phyloP scores from a whole-genome alignment of 169 alveolate species.

The Babesia caballi region DNA sequence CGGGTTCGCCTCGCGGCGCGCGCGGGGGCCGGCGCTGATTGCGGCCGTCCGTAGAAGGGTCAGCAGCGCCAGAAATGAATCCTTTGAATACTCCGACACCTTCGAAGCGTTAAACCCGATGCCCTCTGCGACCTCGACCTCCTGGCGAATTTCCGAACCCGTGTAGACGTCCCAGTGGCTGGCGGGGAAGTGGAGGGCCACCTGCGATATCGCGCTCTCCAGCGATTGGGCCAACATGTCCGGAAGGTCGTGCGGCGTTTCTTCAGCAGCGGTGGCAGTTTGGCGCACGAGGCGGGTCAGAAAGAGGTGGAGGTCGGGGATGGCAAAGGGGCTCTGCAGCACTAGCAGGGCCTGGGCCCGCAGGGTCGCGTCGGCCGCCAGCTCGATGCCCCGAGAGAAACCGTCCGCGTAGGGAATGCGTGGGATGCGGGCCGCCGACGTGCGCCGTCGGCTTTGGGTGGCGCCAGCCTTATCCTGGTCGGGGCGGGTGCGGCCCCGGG shows the following conservation, averaged over 20 bases:
- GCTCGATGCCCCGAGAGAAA: neutral
- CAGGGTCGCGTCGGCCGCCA: conserved; percentile 1
- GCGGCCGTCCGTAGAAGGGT: neutral
- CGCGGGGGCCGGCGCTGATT: neutral
- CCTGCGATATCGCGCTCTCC: neutral
- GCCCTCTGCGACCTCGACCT: neutral
- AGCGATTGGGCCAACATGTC: neutral
- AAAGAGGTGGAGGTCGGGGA: conserved; percentile 1
- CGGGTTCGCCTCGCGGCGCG: neutral
- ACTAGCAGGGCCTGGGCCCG: neutral
- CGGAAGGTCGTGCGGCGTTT: neutral
- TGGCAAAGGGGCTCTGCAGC: conserved; percentile 5
- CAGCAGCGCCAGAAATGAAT: neutral
- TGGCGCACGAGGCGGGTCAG: neutral
- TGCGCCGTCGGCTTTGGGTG: no score
- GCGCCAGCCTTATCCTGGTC: neutral
- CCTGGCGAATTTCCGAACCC: neutral
- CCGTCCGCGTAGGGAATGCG: conserved; percentile 5
- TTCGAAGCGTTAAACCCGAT: neutral
- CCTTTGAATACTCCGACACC: conserved; percentile 1
- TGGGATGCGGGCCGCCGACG: neutral
- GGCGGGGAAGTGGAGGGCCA: neutral
- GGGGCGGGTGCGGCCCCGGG: neutral
- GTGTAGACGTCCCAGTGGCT: conserved; percentile 14
- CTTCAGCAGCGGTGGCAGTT: neutral